Evolutionary conservation across 2,329 filamentous ascomycete genomes (phyloP), one percentile per base, ranked within the genome.

Genomic region (Stemphylium vesicarium): DNA sequence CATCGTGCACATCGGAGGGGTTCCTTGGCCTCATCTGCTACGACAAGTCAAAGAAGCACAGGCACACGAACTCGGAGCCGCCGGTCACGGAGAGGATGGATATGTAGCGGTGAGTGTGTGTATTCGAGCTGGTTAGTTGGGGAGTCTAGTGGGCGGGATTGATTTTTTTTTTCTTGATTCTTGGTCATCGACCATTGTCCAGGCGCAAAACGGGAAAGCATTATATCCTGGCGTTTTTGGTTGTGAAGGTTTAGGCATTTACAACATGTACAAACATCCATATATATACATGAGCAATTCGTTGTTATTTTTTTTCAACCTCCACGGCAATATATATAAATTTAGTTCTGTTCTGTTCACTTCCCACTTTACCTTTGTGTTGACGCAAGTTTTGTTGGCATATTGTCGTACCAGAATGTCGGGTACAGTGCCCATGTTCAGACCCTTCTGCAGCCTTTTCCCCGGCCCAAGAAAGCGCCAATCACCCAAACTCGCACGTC

Each of bases 11-110:
- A 3, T 56, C 57, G 2, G 65, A 71, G 38, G 69, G 63, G 1
- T 71, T 63, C 53, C 70, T 72, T 46, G 71, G 71, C 2, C 52
- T 72, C n/a, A 66, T 72, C 3, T 74, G 71, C 32, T 62, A 66
- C 24, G 62, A 66, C 53, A 74, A 61, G 36, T 46, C 59, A 2
- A 64, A 60, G 40, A 56, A 59, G 13, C 54, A 65, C 29, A 46
- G 35, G 22, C 60, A 46, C 15, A 58, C 60, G 5, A 60, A 22
- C 4, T 24, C 43, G 10, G 35, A 42, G 9, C 29, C 18, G 3
- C 38, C 51, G 15, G 44, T 55, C 3, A 68, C 60, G 0, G 68
- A 69, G 44, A 60, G 62, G 20, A 65, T 71, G 56, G 70, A 72
- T 42, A 66, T 71, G 60, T 72, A 56, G 20, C 35, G 22, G 33